These are phyloP conservation scores for Cyberlindnera maritima DNA, from an alignment of 805 yeast species.

Conservation along the genomic window DNA sequence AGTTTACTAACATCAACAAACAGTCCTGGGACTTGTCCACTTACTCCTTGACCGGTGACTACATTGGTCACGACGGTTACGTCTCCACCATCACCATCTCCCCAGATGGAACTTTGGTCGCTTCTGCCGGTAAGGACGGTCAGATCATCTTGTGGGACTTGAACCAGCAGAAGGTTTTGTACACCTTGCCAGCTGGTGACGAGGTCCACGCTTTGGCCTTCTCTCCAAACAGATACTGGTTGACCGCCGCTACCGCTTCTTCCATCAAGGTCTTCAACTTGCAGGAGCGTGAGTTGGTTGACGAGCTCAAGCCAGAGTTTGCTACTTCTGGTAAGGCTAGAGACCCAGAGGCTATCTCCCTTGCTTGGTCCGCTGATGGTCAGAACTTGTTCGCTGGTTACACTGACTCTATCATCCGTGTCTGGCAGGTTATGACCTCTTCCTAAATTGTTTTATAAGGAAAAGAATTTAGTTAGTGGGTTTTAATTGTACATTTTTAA, in stretches of 20 bases:
- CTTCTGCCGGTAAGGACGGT: slow-evolving; percentile 99
- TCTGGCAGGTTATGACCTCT: slow-evolving; percentile 98
- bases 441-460: slow-evolving; percentile 17
- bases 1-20: slow-evolving; percentile 43
- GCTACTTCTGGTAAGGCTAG: slow-evolving; percentile 83
- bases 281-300: slow-evolving; percentile 90
- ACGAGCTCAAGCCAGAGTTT: slow-evolving; percentile 97
- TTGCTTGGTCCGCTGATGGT: slow-evolving; percentile 99
- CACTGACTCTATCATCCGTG: slow-evolving; percentile 99
- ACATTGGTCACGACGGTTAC: slow-evolving; percentile 99
- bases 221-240: slow-evolving; percentile 99
- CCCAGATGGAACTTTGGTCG: slow-evolving; percentile 99
- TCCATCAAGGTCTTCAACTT: slow-evolving; percentile 98
- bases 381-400: slow-evolving; percentile 99
- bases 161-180: slow-evolving; percentile 77
- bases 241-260: slow-evolving; percentile 98
- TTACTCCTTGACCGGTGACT: slow-evolving; percentile 88
- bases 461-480: slow-evolving; percentile 5
- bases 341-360: slow-evolving; percentile 97
- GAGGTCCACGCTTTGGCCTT: slow-evolving; percentile 98
- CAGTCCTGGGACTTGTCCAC: slow-evolving; percentile 93
- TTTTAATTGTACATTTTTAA: slow-evolving; percentile 1
- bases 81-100: slow-evolving; percentile 95
- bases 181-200: slow-evolving; percentile 92
- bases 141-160: slow-evolving; percentile 97